Percentiles rank a stretch among this genome's conserved stretches.
These are phyloP conservation scores for Penicillium angulare DNA, from an alignment of 495 filamentous ascomycete genomes.

Conservation along the genomic window DNA sequence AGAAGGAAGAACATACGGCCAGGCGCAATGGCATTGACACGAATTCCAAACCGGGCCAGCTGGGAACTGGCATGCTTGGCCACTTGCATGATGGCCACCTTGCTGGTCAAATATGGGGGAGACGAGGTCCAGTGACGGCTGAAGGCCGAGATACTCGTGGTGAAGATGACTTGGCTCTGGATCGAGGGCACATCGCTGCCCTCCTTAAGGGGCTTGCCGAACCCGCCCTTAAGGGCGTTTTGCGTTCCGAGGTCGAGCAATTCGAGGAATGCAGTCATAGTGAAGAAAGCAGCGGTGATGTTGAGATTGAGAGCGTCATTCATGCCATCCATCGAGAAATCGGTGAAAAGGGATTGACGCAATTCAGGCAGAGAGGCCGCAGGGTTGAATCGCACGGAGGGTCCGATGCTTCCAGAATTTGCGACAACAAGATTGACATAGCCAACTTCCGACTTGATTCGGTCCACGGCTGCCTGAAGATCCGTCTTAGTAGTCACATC, in stretches of 20 bases:
- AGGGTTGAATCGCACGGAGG: slow-evolving; percentile 2
- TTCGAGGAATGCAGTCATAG: slow-evolving; percentile 40
- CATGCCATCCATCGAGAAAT: slow-evolving; percentile 49
- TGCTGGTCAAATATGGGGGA: slow-evolving; percentile 60
- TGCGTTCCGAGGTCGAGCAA: slow-evolving; percentile 43
- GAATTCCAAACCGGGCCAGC: slow-evolving; percentile 56
- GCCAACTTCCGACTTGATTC: slow-evolving; percentile 35
- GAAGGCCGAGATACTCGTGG: slow-evolving; percentile 55
- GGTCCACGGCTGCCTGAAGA: slow-evolving; percentile 28
- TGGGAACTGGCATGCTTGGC: slow-evolving; percentile 56
- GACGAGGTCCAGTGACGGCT: slow-evolving; percentile 52
- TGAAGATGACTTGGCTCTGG: slow-evolving; percentile 61
- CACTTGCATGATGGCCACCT: slow-evolving; percentile 60
- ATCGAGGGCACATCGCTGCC: slow-evolving; percentile 42
- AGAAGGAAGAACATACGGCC: neutral
- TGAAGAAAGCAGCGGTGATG: slow-evolving; percentile 33
- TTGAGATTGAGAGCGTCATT: slow-evolving; percentile 37
- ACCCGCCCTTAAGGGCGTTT: slow-evolving; percentile 9
- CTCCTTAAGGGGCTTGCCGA: slow-evolving; percentile 10
- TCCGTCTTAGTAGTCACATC: slow-evolving; percentile 44
- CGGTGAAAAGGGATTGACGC: slow-evolving; percentile 35
- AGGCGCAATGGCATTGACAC: slow-evolving; percentile 45
- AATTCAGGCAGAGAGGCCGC: slow-evolving; percentile 12
- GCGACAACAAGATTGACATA: slow-evolving; percentile 63
- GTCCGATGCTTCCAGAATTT: slow-evolving; percentile 54